Evolutionary conservation across 2,329 filamentous ascomycete genomes (phyloP), one percentile per base, ranked within the genome.

Genomic region (Ophiostoma novo-ulmi): DNA sequence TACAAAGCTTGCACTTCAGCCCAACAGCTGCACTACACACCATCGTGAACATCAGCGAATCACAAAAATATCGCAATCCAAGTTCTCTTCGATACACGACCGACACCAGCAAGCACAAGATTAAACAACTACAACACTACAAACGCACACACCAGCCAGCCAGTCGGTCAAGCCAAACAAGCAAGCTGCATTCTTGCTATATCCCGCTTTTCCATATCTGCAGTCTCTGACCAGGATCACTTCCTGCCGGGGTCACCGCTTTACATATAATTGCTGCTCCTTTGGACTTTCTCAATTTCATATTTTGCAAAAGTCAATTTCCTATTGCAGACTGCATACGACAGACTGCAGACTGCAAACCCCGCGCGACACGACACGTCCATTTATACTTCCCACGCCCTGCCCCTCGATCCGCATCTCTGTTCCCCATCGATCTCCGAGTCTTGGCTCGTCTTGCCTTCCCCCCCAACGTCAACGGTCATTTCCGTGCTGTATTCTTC

Each of bases 161-260:
- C 31, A 31, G 68, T 72, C 71, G 71, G 71, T 72, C 48, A 69
- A 64, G 64, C 70, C 70, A 65, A 71, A 71, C 64, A 39, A 39
- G 67, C 65, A 65, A 52, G 38, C 70, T 70, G 70, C 70, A 67
- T 55, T 65, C 20, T 63, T 61, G 39, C 31, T 31, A 41, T 39
- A 22, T 65, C 36, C 38, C 67, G 52, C 52, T 38, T 39, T 65
- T 65, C 8, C 36, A 22, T 65, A 31, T 17, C 31, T 36, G 61
- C 61, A 35, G 35, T n/a, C 31, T 39, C 63, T 41, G 70, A 65
- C 70, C 38, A 71, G 65, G 69, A 63, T 61, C 39, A n/a, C 55
- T 39, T 65, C 66, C 55, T 44, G 41, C n/a, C 55, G 70, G 67
- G 17, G 67, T 71, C 58, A 61, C 70, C 70, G 70, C 52, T 58